phyloP scores from a whole-genome alignment of 352 stramenopile species.

The Globisporangium mamillatum region DNA sequence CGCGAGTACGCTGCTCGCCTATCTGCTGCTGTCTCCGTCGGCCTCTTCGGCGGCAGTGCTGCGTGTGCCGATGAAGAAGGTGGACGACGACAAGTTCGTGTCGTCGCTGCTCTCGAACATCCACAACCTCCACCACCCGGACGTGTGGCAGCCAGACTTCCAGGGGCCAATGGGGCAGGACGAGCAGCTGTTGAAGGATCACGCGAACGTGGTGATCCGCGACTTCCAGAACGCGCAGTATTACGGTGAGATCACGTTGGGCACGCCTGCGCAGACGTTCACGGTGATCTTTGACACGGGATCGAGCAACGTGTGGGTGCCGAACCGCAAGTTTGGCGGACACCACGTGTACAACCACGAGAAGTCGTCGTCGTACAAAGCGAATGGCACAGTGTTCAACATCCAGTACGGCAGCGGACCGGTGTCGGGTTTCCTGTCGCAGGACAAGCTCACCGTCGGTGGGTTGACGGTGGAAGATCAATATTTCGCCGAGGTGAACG shows the following conservation, averaged over 20 bases:
- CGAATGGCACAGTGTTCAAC: conserved; percentile 76
- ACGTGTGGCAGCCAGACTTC: conserved; percentile 49
- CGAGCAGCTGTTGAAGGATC: conserved; percentile 15
- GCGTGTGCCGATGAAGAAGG: conserved; percentile 70
- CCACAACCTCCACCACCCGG: conserved; percentile 31
- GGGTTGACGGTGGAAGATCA: conserved; percentile 39
- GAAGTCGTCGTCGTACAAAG: conserved; percentile 56
- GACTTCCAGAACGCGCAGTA: conserved; percentile 94
- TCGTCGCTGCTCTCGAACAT: conserved; percentile 50
- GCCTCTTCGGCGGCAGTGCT: conserved; percentile 29
- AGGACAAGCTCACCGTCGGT: conserved; percentile 49
- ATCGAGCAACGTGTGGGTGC: conserved; percentile 32
- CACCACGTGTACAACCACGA: conserved; percentile 60
- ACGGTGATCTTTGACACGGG: conserved; percentile 38
- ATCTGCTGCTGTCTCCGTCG: conserved; percentile 11
- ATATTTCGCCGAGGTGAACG: conserved; percentile 85
- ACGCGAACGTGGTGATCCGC: conserved; percentile 73
- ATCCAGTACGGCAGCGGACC: conserved; percentile 87
- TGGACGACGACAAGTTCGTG: conserved; percentile 61
- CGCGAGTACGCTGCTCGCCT: conserved; percentile 15
- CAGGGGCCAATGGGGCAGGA: conserved; percentile 2
- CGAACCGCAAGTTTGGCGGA: conserved; percentile 22
- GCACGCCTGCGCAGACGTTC: conserved; percentile 28
- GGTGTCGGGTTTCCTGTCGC: conserved; percentile 73
- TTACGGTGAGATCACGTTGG: conserved; percentile 84